Evolutionary conservation across 345 rosid species (phyloP).

Genomic region (Bruguiera sexangula): DNA sequence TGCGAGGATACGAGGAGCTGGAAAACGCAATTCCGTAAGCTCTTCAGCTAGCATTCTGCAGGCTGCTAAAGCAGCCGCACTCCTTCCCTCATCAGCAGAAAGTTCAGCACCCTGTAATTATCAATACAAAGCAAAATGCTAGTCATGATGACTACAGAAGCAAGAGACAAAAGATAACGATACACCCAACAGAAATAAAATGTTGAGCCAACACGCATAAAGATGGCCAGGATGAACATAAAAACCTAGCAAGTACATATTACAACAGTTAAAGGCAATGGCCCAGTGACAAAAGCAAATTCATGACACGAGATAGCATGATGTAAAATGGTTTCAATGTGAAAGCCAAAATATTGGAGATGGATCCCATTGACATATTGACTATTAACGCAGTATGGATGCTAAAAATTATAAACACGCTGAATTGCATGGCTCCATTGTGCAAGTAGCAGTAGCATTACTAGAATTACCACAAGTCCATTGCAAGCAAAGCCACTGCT

Average conservation of each 20-base stretch:
- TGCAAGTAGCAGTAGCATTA: background rate
- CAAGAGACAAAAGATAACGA: background rate
- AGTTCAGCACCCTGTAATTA: conserved; percentile 80
- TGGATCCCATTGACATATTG: background rate
- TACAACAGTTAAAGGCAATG: background rate
- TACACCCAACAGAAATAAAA: background rate
- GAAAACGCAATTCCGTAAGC: conserved; percentile 85
- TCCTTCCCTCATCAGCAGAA: conserved; percentile 80
- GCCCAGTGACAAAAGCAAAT: background rate
- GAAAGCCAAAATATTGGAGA: background rate
- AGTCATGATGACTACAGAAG: background rate
- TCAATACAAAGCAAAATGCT: background rate
- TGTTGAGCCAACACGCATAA: background rate
- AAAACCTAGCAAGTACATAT: too few relatives aligned
- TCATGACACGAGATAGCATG: background rate
- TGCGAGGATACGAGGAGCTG: conserved; percentile 92
- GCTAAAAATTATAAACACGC: background rate
- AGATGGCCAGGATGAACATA: background rate
- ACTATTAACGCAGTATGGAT: background rate
- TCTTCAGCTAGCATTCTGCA: conserved; percentile 97
- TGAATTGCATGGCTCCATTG: conserved; percentile 2
- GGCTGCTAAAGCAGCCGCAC: conserved; percentile 91
- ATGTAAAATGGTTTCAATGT: background rate
- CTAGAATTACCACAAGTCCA: background rate
- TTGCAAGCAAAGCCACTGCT: background rate